Conservation (phyloP, 164 flowering plant genomes). For the Umbellularia californica region DNA sequence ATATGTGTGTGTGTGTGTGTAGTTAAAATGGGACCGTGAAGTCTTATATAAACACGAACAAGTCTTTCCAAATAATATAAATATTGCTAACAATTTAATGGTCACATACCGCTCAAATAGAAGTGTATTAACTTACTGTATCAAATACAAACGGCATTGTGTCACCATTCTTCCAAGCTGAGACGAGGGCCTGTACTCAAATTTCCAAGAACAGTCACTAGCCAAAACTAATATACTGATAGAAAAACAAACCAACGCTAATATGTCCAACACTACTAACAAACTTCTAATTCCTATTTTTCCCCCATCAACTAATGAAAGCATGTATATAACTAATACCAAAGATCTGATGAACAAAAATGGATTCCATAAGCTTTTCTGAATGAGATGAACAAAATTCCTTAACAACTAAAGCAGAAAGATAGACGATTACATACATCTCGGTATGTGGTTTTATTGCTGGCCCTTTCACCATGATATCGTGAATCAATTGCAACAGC, state of each 20-base stretch:
- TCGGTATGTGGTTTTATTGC: conserved; percentile 51
- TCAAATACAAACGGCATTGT: conserved; percentile 98
- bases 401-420: not conserved
- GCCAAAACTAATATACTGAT: not conserved
- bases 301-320: not conserved
- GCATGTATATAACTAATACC: not conserved
- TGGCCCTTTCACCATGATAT: conserved; percentile 97
- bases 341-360: not conserved
- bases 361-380: not conserved
- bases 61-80: no score
- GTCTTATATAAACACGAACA: no score
- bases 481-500: conserved; percentile 93
- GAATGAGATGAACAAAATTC: not conserved
- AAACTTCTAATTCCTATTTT: not conserved
- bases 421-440: conserved; percentile 41
- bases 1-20: no score
- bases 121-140: conserved; percentile 45
- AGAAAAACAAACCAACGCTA: not conserved
- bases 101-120: not conserved
- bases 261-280: not conserved
- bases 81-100: no score
- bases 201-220: not conserved
- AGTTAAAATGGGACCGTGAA: no score
- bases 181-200: conserved; percentile 74
- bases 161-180: conserved; percentile 82